Percentiles rank a stretch among this genome's conserved stretches.
Evolutionary conservation across 371 early-diverging fungal genomes (phyloP).

Genomic region (Mortierella sp.): DNA sequence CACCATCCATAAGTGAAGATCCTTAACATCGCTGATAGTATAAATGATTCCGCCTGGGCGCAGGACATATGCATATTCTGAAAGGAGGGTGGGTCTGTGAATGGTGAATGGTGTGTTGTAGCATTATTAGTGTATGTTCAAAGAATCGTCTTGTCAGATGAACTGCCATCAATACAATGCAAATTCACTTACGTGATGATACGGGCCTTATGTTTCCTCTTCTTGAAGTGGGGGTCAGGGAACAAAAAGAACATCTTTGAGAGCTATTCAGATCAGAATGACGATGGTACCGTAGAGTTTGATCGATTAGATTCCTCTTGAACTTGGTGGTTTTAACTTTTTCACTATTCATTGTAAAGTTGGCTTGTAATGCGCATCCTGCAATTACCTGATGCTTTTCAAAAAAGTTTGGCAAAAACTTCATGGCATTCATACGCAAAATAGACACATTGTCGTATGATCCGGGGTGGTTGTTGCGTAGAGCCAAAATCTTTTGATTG

Average conservation of each 20-base stretch:
- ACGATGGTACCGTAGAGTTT: background rate
- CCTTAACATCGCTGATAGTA: slow-evolving; percentile 96
- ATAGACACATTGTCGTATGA: slow-evolving; percentile 95
- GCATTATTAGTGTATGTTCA: background rate
- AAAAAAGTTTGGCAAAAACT: slow-evolving; percentile 99
- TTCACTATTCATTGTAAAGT: background rate
- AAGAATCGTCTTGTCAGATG: background rate
- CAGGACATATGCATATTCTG: slow-evolving; percentile 96
- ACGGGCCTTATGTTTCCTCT: slow-evolving; percentile 98
- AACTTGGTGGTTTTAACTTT: background rate
- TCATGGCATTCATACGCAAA: slow-evolving; percentile 99
- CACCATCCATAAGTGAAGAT: slow-evolving; percentile 96
- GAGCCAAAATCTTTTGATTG: slow-evolving; percentile 87
- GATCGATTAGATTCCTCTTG: background rate
- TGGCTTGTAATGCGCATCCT: too few species aligned
- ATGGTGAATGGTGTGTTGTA: background rate
- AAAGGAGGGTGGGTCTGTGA: slow-evolving; percentile 78
- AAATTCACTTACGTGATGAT: slow-evolving; percentile 84
- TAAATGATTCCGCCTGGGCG: slow-evolving; percentile 93
- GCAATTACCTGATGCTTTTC: slow-evolving; percentile 84
- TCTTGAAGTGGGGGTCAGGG: slow-evolving; percentile 99
- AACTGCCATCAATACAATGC: background rate
- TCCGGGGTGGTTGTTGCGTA: slow-evolving; percentile 85
- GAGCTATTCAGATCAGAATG: slow-evolving; percentile 63
- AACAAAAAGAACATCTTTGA: slow-evolving; percentile 98